Percentiles rank a stretch among this genome's conserved stretches.
Evolutionary conservation across 768 basidiomycete genomes (phyloP).

Genomic region (Cystobasidiopsis lactophilus): DNA sequence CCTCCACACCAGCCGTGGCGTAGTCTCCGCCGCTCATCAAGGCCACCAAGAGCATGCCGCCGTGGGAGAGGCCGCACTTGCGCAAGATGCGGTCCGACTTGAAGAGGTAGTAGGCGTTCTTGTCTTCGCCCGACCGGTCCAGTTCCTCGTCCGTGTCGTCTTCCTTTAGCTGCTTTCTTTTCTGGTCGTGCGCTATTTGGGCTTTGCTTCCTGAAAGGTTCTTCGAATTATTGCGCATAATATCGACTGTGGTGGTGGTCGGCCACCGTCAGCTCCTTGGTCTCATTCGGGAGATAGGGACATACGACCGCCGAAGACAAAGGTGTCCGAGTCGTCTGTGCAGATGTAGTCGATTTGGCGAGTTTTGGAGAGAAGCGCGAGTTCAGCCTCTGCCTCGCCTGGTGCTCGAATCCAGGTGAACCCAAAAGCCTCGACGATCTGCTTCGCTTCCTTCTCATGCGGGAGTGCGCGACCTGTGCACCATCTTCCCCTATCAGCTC

Average conservation of each 20-base stretch:
- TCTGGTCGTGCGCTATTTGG: background rate
- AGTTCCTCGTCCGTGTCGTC: too few species aligned
- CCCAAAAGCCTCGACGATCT: slow-evolving; percentile 10
- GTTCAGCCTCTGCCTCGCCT: slow-evolving; percentile 35
- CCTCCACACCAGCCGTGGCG: background rate
- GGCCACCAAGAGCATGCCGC: slow-evolving; percentile 8
- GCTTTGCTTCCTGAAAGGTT: background rate
- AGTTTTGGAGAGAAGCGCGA: slow-evolving; percentile 28
- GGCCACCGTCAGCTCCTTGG: slow-evolving; percentile 29
- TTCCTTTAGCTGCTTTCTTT: too few species aligned
- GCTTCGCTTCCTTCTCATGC: background rate
- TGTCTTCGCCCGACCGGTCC: too few species aligned
- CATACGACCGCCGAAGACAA: slow-evolving; percentile 31
- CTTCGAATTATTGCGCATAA: background rate
- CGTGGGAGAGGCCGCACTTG: background rate
- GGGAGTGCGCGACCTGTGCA: too few species aligned
- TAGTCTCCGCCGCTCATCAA: slow-evolving; percentile 12
- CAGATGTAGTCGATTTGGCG: slow-evolving; percentile 31
- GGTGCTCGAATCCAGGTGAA: slow-evolving; percentile 24
- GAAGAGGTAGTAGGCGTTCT: background rate
- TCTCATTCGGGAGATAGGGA: too few species aligned
- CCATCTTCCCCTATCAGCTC: too few species aligned
- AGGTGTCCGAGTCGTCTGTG: slow-evolving; percentile 32
- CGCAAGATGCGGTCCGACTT: background rate
- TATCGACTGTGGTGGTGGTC: slow-evolving; percentile 8